Base-by-base conservation (phyloP, 805 yeast species). In the Schizosaccharomyces lindneri region DNA sequence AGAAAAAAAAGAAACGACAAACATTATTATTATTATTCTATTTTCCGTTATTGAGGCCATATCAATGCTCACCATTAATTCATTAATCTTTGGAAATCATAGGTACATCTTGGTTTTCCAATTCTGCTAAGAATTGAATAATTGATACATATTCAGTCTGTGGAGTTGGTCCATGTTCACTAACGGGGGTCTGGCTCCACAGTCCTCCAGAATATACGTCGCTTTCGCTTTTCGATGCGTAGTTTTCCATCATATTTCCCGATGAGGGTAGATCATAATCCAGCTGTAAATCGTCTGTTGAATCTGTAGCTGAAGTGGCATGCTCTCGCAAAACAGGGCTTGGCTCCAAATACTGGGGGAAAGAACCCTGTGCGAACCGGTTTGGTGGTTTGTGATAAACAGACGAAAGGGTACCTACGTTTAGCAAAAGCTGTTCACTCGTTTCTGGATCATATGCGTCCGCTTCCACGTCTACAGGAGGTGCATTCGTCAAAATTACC, bases 371-470 rank as follows among this genome's bases (percentile, higher is more conserved):
- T 19, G 36, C 39, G 13, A 57, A 39, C 43, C 39, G 60, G 15
- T 57, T 36, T 4, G 85, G 81, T 13, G 97, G 95, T 68, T 84
- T 84, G 71, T 85, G 94, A 68, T 87, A 87, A 1, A 93, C 93
- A 0, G 97, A 87, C 48, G 95, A 83, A 64, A 93, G 77, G 7
- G 93, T 84, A 2, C 94, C 82, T 62, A 90, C 73, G 69, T 90
- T 95, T n/a, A 74, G 69, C 39, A 90, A 68, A 60, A 93, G 76
- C 64, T 81, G 83, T 55, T 82, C 80, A 63, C 89, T 76, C 4
- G 87, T 75, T 27, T 75, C 76, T 0, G 86, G 83, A 51, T 87
- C 81, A 67, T 89, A 83, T 21, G 76, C 72, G 55, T 87, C 83
- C 39, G 89, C 80, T 1, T 88, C 83, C 1, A 87, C 78, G 55